Conservation (phyloP, 176 grass and related monocot genomes). For the Alopecurus myosuroides region DNA sequence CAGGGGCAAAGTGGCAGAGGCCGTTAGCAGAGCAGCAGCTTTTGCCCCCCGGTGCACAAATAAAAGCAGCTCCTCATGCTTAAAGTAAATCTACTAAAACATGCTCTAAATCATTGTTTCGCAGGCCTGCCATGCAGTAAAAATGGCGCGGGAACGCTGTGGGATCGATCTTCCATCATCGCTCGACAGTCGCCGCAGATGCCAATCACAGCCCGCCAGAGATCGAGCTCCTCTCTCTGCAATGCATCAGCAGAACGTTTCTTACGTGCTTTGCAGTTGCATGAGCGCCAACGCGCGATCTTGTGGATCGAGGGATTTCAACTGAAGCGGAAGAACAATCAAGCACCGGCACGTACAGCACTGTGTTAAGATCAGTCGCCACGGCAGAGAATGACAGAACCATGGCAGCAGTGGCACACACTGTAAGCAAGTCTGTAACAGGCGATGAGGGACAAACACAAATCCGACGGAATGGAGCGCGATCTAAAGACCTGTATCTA, state of each 20-base stretch:
- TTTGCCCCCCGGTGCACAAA: slow-evolving; percentile 10
- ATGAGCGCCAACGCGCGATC: background rate
- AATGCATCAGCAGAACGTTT: background rate
- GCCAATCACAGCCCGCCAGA: background rate
- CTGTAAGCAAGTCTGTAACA: background rate
- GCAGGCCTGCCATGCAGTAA: slow-evolving; percentile 8
- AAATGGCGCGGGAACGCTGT: background rate
- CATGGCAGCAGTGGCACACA: background rate
- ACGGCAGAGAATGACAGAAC: background rate
- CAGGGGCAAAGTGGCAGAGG: slow-evolving; percentile 34
- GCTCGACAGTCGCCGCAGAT: background rate
- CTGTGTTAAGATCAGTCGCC: background rate
- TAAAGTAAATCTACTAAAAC: slow-evolving; percentile 5
- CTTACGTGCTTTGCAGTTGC: background rate
- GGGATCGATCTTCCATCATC: background rate
- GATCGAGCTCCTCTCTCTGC: background rate
- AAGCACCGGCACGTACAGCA: background rate
- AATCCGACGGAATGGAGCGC: slow-evolving; percentile 12
- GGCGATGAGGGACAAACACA: background rate
- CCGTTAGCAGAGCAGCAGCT: slow-evolving; percentile 16
- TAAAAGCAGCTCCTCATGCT: background rate
- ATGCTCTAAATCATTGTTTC: slow-evolving; percentile 14
- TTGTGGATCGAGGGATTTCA: background rate
- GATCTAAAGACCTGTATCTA: slow-evolving; percentile 20
- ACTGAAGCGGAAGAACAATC: background rate